Evolutionary conservation across 495 filamentous ascomycete species (phyloP).

Genomic region (Venustampulla echinocandica): DNA sequence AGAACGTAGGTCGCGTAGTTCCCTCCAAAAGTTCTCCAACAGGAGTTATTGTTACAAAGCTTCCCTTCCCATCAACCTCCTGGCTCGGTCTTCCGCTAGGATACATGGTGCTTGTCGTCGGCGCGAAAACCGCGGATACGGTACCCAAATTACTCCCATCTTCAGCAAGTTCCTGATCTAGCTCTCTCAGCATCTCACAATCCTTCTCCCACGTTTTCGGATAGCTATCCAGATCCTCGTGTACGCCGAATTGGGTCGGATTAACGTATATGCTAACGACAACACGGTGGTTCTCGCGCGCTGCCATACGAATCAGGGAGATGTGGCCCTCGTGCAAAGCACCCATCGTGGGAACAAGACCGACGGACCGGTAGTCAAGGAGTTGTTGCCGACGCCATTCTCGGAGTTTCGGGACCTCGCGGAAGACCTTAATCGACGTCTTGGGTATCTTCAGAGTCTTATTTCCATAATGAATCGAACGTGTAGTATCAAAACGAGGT

Average conservation of each 20-base stretch:
- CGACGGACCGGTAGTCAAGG: constrained; percentile 61
- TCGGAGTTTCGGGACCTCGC: constrained; percentile 62
- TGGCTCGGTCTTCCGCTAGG: constrained; percentile 76
- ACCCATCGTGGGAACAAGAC: constrained; percentile 94
- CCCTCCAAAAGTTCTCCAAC: constrained; percentile 75
- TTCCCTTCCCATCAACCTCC: constrained; percentile 64
- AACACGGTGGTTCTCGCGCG: constrained; percentile 71
- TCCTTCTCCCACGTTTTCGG: constrained; percentile 86
- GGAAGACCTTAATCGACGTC: constrained; percentile 63
- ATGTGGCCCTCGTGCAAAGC: constrained; percentile 89
- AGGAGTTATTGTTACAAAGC: constrained; percentile 90
- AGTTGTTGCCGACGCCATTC: constrained; percentile 60
- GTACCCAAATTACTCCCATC: constrained; percentile 49
- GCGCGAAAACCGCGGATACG: constrained; percentile 77
- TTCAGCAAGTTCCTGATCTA: constrained; percentile 64
- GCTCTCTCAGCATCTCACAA: constrained; percentile 48
- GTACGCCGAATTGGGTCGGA: constrained; percentile 88
- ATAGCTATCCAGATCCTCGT: constrained; percentile 80
- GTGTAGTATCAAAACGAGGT: constrained; percentile 11
- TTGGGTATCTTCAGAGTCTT: constrained; percentile 30
- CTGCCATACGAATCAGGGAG: constrained; percentile 77
- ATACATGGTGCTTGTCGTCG: constrained; percentile 78
- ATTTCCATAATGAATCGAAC: not conserved
- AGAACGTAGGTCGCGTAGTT: constrained; percentile 83
- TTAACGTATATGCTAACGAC: constrained; percentile 92